Evolutionary conservation across 2,329 filamentous ascomycete genomes (phyloP).

Genomic region (Calycina marina): DNA sequence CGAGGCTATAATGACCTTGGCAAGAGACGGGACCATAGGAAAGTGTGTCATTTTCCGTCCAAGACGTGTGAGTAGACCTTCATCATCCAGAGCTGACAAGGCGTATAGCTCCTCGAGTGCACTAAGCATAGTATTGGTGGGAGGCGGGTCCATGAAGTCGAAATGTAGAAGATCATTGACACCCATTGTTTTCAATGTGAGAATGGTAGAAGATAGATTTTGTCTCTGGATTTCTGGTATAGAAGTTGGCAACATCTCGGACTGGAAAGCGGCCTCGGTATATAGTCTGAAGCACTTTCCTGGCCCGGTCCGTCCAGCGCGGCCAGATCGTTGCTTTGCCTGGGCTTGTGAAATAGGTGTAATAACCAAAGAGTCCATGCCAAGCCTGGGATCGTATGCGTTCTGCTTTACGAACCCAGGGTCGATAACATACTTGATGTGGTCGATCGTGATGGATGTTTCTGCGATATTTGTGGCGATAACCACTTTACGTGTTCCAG

Average conservation of each 20-base stretch:
- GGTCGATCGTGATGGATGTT: constrained; percentile 94
- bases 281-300: constrained; percentile 94
- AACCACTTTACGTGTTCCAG: constrained; percentile 79
- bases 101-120: constrained; percentile 86
- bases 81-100: constrained; percentile 81
- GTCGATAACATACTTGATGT: constrained; percentile 94
- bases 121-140: constrained; percentile 76
- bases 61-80: constrained; percentile 80
- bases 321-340: constrained; percentile 83
- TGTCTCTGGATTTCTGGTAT: constrained; percentile 94
- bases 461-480: constrained; percentile 98
- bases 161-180: constrained; percentile 90
- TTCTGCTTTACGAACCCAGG: constrained; percentile 97
- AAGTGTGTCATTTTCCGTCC: constrained; percentile 98
- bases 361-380: constrained; percentile 93
- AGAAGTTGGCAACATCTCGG: constrained; percentile 90
- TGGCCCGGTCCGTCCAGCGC: constrained; percentile 85
- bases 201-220: constrained; percentile 69
- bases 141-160: constrained; percentile 90
- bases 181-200: constrained; percentile 77
- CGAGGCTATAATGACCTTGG: constrained; percentile 78
- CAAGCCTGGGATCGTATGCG: constrained; percentile 89
- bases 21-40: constrained; percentile 87
- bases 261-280: constrained; percentile 88
- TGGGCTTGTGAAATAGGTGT: constrained; percentile 95